Evolutionary conservation across 75 land plant genomes (phyloP), one percentile per base, ranked within the genome.

Genomic region (Picea glauca): DNA sequence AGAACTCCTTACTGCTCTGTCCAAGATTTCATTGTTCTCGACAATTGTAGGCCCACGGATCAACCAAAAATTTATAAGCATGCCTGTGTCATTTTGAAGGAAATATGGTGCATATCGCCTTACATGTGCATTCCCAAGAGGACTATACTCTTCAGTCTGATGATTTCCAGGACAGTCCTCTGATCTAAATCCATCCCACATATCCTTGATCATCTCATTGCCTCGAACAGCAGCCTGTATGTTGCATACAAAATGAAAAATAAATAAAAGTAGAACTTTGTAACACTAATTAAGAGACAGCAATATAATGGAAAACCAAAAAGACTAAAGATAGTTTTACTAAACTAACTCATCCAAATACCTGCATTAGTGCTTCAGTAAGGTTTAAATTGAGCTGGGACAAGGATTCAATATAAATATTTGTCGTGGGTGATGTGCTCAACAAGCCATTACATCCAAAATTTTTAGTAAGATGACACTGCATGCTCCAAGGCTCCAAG

Each of bases 301-400:
- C 13, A 15, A 58, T 79, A 11, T 38, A 79, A 31, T 26, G 13
- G 18, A 81, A 78, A 46, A 33, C 26, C 81, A 32, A 57, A 54
- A 31, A n/a, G 58, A 33, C n/a, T 76, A 32, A 17, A 50, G 31
- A 76, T 13, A 14, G 13, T 31, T 21, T 50, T 9, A 50, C 11
- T 50, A 50, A 50, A 50, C 56, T 9, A 50, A 50, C 11, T 0
- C 56, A 50, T 8, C 56, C 3, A 46, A 58, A 61, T 88, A 98
- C 99, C 98, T 98, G 98, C 80, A 91, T 80, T 58, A 98, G 76
- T 33, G 96, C 80, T 77, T 98, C 98, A 70, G 98, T 98, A 40
- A 98, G 31, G 79, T 98, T 98, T 21, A 98, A 66, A 75, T 98
- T 98, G 73, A 95, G 88, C 78, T 89, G 87, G 18, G 78, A 73